Evolutionary conservation across 495 filamentous ascomycete genomes (phyloP).

Genomic region (Annulohypoxylon nitens): DNA sequence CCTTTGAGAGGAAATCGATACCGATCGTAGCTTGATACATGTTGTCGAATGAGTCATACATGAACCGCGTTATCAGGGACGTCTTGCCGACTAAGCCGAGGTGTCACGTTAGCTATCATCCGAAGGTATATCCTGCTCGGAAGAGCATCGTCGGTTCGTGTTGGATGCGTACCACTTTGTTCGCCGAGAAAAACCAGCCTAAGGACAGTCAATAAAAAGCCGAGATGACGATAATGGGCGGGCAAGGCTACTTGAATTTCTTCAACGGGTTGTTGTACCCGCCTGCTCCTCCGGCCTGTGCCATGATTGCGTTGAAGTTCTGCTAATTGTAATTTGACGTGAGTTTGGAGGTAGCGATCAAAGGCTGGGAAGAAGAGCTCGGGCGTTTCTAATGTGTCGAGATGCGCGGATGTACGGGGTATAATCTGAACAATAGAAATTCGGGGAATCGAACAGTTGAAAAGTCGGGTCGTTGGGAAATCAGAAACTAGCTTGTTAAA

Average conservation of each 20-base stretch:
- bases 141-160: conserved; percentile 12
- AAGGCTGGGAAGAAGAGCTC: conserved; percentile 24
- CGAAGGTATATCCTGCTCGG: conserved; percentile 4
- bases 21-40: conserved; percentile 99
- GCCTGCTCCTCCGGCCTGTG: conserved; percentile 68
- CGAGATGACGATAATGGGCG: conserved; percentile 28
- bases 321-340: conserved; percentile 23
- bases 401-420: conserved; percentile 20
- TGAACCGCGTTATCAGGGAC: conserved; percentile 97
- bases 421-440: conserved; percentile 15
- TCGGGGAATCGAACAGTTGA: conserved; percentile 8
- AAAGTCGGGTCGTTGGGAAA: conserved; percentile 7
- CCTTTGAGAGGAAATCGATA: conserved; percentile 99
- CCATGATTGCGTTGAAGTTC: conserved; percentile 52
- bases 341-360: conserved; percentile 10
- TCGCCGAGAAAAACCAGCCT: conserved; percentile 97
- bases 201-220: conserved; percentile 38
- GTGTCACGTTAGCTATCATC: conserved; percentile 33
- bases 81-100: conserved; percentile 88
- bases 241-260: conserved; percentile 91
- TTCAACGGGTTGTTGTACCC: conserved; percentile 99
- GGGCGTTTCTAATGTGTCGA: conserved; percentile 25
- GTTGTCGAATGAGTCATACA: conserved; percentile 99
- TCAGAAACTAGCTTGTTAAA: conserved; percentile 9
- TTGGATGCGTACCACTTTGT: conserved; percentile 83